These are phyloP conservation scores for Botrytis sinoallii DNA, from an alignment of 2,329 filamentous ascomycete species.

Conservation along the genomic window DNA sequence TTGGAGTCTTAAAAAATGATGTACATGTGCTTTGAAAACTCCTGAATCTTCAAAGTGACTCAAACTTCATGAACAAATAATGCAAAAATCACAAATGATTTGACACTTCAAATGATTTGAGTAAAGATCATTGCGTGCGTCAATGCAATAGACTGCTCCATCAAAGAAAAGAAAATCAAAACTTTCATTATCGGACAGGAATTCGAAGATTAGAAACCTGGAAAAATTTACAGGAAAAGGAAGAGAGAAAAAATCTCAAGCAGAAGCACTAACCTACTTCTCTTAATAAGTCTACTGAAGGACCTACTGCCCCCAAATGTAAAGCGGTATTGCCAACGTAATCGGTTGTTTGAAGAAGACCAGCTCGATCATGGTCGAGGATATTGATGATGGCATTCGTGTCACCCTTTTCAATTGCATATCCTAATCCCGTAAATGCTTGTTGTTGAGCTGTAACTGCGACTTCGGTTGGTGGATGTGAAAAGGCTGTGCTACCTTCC, in stretches of 20 bases:
- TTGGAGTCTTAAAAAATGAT: not conserved
- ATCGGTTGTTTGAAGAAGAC: slow-evolving; percentile 39
- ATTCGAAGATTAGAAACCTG: not conserved
- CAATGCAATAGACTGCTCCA: not conserved
- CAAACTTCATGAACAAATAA: not conserved
- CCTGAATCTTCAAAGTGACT: not conserved
- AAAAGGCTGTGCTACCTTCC: slow-evolving; percentile 46
- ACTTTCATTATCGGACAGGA: not conserved
- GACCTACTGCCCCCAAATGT: slow-evolving; percentile 42
- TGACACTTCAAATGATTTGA: not conserved
- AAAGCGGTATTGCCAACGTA: slow-evolving; percentile 42
- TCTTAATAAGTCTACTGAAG: slow-evolving; percentile 53
- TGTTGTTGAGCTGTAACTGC: slow-evolving; percentile 46
- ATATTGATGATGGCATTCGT: slow-evolving; percentile 41
- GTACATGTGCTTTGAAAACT: not conserved
- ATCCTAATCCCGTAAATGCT: slow-evolving; percentile 58
- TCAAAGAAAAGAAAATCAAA: not conserved
- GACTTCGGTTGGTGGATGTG: slow-evolving; percentile 47
- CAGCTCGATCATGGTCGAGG: slow-evolving; percentile 33
- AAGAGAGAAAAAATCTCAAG: not conserved
- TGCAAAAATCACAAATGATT: not conserved
- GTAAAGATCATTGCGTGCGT: not conserved
- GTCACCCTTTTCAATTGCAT: slow-evolving; percentile 60
- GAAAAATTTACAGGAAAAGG: not conserved
- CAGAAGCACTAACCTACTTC: slow-evolving; percentile 42